Evolutionary conservation across 2,329 filamentous ascomycete species (phyloP).

Genomic region (Metarhizium anisopliae): DNA sequence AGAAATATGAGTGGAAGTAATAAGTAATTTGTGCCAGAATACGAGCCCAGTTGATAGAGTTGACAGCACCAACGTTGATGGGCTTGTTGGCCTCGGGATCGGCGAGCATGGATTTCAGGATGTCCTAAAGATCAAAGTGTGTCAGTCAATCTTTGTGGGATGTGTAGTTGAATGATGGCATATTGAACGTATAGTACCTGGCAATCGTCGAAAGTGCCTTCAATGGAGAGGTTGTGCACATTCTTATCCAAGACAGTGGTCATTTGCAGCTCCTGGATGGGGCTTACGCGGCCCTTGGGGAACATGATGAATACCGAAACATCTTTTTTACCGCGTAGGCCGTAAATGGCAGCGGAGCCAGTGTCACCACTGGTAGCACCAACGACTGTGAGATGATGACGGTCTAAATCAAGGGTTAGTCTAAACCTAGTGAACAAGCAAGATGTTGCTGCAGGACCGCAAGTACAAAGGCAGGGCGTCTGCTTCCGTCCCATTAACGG

Average conservation of each 20-base stretch:
- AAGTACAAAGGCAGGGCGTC: neutral
- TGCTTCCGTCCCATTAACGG: neutral
- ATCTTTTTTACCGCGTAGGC: constrained; percentile 90
- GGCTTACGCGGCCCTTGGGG: constrained; percentile 82
- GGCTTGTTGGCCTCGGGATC: constrained; percentile 76
- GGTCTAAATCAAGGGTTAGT: constrained; percentile 33
- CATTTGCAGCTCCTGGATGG: constrained; percentile 95
- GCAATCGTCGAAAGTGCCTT: constrained; percentile 92
- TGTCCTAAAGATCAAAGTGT: constrained; percentile 61
- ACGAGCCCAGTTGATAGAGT: constrained; percentile 93
- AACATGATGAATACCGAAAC: constrained; percentile 93
- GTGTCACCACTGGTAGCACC: constrained; percentile 84
- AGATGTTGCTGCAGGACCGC: neutral
- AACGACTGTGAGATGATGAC: constrained; percentile 77
- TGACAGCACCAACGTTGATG: constrained; percentile 83
- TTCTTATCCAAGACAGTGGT: constrained; percentile 85
- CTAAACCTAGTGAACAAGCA: neutral
- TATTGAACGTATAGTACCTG: constrained; percentile 43
- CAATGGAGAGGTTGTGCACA: constrained; percentile 84
- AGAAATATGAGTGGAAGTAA: constrained; percentile 93
- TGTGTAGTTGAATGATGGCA: constrained; percentile 26
- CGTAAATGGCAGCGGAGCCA: constrained; percentile 92
- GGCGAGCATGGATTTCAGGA: constrained; percentile 85
- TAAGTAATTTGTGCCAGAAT: constrained; percentile 96
- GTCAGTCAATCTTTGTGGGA: constrained; percentile 42